Base-by-base conservation (phyloP, 1,284 basidiomycete genomes). In the Lentinula novae-zelandiae region DNA sequence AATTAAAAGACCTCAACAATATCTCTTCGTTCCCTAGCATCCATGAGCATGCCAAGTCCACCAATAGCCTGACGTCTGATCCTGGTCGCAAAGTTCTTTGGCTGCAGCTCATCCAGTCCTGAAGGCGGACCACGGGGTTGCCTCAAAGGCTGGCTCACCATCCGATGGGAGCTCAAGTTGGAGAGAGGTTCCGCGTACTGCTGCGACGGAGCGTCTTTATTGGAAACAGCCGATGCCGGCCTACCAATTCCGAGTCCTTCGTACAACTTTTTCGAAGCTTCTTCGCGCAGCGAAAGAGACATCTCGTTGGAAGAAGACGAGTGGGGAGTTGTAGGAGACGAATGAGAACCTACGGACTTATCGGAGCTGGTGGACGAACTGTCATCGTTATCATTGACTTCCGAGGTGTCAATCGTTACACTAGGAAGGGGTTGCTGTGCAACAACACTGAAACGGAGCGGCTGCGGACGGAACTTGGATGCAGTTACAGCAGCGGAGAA, bases 91-190 rank as follows among this genome's bases (percentile, higher is more conserved):
- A 95, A 95, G 76, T 95, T 95, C 80, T 90, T 90, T 53, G 89
- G 85, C n/a, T 88, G 87, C 48, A 95, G 83, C 71, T 95, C 93
- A 68, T 93, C 91, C 61, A 86, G 83, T 70, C 89, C 90, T 31
- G 90, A 90, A 58, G 93, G 93, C 60, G 93, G 93, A 65, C 93
- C 93, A 62, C 84, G 83, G 64, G 93, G 93, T 78, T 95, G 93
- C 73, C 93, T 86, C 56, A 86, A 79, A 53, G 90, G 86, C 69
- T 86, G 83, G 71, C 85, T 87, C 63, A 79, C 78, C 74, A 86
- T 72, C 75, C 84, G 83, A 77, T 84, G 79, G 71, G 70, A 75
- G 69, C 71, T 67, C 49, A 68, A 62, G 22, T 50, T 60, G 15
- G 64, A 63, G 48, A 60, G 54, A 34, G 62, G 51, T 10, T 52